Evolutionary conservation across 768 basidiomycete genomes (phyloP).

Genomic region (Saitozyma sp.): DNA sequence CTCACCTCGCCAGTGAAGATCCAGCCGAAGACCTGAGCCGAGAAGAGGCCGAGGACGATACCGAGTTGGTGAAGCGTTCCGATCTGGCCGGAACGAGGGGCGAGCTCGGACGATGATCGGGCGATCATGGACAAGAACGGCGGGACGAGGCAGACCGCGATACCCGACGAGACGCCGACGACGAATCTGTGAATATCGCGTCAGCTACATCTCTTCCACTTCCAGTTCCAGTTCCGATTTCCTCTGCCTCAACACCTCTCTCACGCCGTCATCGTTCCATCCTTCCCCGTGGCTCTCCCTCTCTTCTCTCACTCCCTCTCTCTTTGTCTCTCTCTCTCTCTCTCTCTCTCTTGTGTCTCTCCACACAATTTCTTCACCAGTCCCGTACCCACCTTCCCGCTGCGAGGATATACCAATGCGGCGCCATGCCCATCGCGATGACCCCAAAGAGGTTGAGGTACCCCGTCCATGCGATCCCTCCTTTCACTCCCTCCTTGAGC

Average conservation of each 20-base stretch:
- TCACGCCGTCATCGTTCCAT: too few species aligned
- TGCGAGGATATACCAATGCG: constrained; percentile 41
- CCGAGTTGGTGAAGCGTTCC: constrained; percentile 49
- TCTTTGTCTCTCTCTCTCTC: too few species aligned
- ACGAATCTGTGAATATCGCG: constrained; percentile 27
- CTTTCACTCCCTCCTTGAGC: constrained; percentile 32
- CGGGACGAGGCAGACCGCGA: constrained; percentile 48
- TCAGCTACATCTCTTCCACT: background rate
- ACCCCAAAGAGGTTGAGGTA: constrained; percentile 45
- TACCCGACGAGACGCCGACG: constrained; percentile 43
- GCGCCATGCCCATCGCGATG: constrained; percentile 38
- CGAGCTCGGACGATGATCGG: constrained; percentile 27
- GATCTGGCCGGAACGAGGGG: constrained; percentile 38
- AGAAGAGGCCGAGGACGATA: constrained; percentile 45
- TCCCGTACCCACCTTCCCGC: constrained; percentile 33
- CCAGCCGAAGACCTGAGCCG: constrained; percentile 43
- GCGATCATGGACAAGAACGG: constrained; percentile 43
- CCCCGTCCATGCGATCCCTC: constrained; percentile 45
- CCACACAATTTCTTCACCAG: too few species aligned
- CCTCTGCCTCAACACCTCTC: background rate
- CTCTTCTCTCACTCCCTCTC: too few species aligned
- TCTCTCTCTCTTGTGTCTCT: too few species aligned
- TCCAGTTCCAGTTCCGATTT: background rate
- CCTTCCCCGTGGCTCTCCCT: too few species aligned
- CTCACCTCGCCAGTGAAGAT: constrained; percentile 41